Evolutionary conservation across 306 rosid genomes (phyloP).

Genomic region (Dalbergia cultrata): DNA sequence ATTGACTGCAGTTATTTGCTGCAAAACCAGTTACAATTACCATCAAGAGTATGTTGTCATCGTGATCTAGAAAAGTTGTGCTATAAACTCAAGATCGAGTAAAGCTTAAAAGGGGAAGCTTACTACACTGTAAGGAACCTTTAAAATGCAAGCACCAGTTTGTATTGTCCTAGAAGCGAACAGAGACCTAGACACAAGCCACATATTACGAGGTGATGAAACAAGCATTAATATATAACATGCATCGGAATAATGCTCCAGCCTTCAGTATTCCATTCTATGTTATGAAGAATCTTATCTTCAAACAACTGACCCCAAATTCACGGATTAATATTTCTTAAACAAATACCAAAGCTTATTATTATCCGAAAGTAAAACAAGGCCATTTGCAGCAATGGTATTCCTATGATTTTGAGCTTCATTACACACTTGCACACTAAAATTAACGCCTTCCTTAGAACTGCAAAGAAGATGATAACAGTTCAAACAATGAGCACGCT

Average conservation of each 20-base stretch:
- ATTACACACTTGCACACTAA: neutral
- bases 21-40: slow-evolving; percentile 47
- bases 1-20: slow-evolving; percentile 76
- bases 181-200: slow-evolving; percentile 56
- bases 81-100: neutral
- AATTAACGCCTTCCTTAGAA: neutral
- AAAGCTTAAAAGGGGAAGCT: slow-evolving; percentile 9
- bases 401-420: neutral
- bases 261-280: neutral
- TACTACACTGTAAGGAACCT: slow-evolving; percentile 82
- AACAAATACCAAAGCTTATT: neutral
- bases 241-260: neutral
- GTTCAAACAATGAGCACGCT: neutral
- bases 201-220: slow-evolving; percentile 3
- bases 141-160: slow-evolving; percentile 70
- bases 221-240: neutral
- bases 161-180: slow-evolving; percentile 70
- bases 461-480: neutral
- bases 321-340: neutral
- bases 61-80: neutral
- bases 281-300: slow-evolving; percentile 4
- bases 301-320: slow-evolving; percentile 12
- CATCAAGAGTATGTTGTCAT: slow-evolving; percentile 10
- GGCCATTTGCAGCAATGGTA: neutral
- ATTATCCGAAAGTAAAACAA: neutral